phyloP scores from a whole-genome alignment of 2,329 filamentous ascomycete species.

The Aspergillus sojae region DNA sequence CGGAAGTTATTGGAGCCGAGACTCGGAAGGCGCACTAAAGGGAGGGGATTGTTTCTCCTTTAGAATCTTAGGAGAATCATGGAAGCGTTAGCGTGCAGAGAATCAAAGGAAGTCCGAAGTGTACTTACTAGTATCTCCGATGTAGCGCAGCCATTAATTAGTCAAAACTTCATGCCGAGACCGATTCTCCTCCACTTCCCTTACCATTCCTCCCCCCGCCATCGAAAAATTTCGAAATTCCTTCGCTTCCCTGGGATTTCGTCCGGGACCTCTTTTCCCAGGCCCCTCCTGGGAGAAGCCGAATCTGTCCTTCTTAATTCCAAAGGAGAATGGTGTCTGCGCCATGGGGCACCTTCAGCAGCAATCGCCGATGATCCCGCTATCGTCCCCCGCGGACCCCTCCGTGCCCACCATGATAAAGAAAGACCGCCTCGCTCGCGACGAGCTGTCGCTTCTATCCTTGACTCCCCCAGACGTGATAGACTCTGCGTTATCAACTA shows the following conservation, averaged over 20 bases:
- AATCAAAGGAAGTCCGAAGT: not conserved
- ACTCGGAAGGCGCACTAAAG: not conserved
- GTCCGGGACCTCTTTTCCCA: constrained; percentile 19
- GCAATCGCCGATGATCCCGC: constrained; percentile 22
- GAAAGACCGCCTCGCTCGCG: constrained; percentile 7
- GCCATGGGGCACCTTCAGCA: constrained; percentile 29
- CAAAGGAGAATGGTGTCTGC: constrained; percentile 19
- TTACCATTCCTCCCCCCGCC: constrained; percentile 10
- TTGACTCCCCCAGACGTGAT: constrained; percentile 44
- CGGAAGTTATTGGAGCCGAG: not conserved
- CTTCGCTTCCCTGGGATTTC: constrained; percentile 9
- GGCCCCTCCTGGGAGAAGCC: constrained; percentile 24
- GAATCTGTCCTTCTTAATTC: constrained; percentile 1
- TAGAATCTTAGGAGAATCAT: not conserved
- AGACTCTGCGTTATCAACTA: constrained; percentile 15
- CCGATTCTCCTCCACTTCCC: constrained; percentile 9
- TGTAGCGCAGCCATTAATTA: constrained; percentile 6
- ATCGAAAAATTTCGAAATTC: constrained; percentile 3
- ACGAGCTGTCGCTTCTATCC: constrained; percentile 31
- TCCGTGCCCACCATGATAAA: constrained; percentile 6
- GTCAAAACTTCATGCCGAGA: constrained; percentile 3
- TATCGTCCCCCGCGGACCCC: constrained; percentile 26
- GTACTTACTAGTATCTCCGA: constrained; percentile 8
- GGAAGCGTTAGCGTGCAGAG: not conserved
- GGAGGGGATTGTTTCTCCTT: constrained; percentile 5